A percentile compares a stretch with the other conserved stretches of the same genome.
Evolutionary conservation across 2,329 filamentous ascomycete genomes (phyloP).

Genomic region (Chrysoporthe cubensis): DNA sequence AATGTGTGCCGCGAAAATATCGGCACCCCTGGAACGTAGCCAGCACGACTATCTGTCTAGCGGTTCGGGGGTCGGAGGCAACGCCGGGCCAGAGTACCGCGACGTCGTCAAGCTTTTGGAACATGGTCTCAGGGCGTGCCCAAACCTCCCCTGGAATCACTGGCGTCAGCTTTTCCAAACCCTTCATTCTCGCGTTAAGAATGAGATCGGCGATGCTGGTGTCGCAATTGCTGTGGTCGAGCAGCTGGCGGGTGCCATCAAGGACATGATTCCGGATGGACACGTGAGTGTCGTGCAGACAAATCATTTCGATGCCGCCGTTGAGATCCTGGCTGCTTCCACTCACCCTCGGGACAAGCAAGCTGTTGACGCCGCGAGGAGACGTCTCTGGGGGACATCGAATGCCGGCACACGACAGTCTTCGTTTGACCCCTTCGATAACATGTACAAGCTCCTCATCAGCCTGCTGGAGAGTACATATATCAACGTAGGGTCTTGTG

Average conservation of each 20-base stretch:
- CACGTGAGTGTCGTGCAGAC: slow-evolving; percentile 29
- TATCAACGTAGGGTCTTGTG: slow-evolving; percentile 42
- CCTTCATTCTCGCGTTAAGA: slow-evolving; percentile 59
- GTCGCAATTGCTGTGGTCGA: slow-evolving; percentile 71
- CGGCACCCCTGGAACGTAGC: slow-evolving; percentile 45
- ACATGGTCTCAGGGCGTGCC: slow-evolving; percentile 57
- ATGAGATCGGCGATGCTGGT: slow-evolving; percentile 69
- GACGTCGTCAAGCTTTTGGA: slow-evolving; percentile 70
- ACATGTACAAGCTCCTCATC: slow-evolving; percentile 65
- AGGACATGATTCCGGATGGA: slow-evolving; percentile 40
- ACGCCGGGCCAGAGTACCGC: slow-evolving; percentile 70
- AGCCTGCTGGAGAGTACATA: slow-evolving; percentile 58
- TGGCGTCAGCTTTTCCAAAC: slow-evolving; percentile 62
- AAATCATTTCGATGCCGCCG: slow-evolving; percentile 41
- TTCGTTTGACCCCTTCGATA: slow-evolving; percentile 65
- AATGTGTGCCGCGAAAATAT: slow-evolving; percentile 52
- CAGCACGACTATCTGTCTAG: slow-evolving; percentile 44
- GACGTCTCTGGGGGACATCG: slow-evolving; percentile 67
- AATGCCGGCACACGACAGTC: slow-evolving; percentile 45
- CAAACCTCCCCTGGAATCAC: slow-evolving; percentile 49
- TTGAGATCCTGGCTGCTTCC: slow-evolving; percentile 51
- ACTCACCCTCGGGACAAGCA: slow-evolving; percentile 63
- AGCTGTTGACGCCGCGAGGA: slow-evolving; percentile 66
- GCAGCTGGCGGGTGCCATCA: slow-evolving; percentile 64
- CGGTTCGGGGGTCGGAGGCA: slow-evolving; percentile 46